Base-by-base conservation (phyloP, 1,284 basidiomycete species). In the Gymnopus androsaceus region DNA sequence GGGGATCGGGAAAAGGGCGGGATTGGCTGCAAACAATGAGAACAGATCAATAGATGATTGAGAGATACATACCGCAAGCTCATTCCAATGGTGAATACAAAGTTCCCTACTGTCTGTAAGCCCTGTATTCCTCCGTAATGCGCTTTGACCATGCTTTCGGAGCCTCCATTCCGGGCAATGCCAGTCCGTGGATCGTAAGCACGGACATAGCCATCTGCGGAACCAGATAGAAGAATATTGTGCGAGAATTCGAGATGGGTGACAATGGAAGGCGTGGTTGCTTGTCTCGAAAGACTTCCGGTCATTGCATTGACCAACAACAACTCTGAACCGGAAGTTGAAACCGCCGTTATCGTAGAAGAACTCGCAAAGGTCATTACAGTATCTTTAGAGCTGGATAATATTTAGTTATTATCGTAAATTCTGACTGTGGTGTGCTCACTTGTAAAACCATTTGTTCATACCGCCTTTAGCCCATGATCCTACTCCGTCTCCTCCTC, bases 1-100 rank as follows among this genome's bases (percentile, higher is more conserved):
- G 77, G 1, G 94, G 92, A 69, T 98, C 96, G 0, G 93, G 90
- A 50, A 92, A 83, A 1, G 95, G 94, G 44, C 91, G 88, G 19
- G 91, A 89, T 70, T 93, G 92, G 67, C 92, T 94, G 65, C 52
- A 19, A 37, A 33, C 23, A 27, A 55, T 66, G 23, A 53, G 66
- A 36, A 19, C 40, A 36, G 3, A 28, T 23, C 11, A 25, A 40
- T 4, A 46, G 42, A 19, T n/a, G 19, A 37, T 7, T 42, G 51
- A 50, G 40, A 47, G 27, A 40, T 3, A 61, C 71, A 62, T 62
- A 91, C 93, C 92, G 88, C 69, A 92, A 80, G 6, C 90, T 88
- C 74, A 88, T 89, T 3, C 95, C 95, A 64, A 94, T 91, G 1
- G 92, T 93, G 65, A 89, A 91, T 25, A 91, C 81, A 59, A 87